Evolutionary conservation across 352 stramenopile species (phyloP).

Genomic region (Blastocystis sp.): DNA sequence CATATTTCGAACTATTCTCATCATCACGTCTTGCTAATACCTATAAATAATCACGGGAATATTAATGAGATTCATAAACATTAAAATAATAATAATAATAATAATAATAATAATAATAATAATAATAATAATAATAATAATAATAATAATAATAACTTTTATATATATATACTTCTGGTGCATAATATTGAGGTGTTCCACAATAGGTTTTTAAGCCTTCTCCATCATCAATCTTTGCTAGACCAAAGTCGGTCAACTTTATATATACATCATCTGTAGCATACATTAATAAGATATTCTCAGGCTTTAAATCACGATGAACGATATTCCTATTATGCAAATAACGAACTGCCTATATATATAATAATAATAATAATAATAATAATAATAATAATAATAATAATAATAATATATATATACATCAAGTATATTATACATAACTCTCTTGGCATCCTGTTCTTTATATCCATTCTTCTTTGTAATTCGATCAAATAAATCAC

Average conservation of each 20-base stretch:
- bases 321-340: constrained; percentile 61
- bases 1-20: background rate
- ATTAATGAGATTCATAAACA: background rate
- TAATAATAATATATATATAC: no score
- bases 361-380: no score
- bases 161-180: background rate
- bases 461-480: constrained; percentile 67
- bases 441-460: constrained; percentile 66
- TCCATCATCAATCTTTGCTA: constrained; percentile 46
- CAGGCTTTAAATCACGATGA: constrained; percentile 64
- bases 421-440: constrained; percentile 49
- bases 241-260: constrained; percentile 64
- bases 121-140: background rate
- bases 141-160: background rate
- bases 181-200: constrained; percentile 29
- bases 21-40: background rate
- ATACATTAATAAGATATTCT: constrained; percentile 61
- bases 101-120: background rate
- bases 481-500: constrained; percentile 67
- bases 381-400: no score
- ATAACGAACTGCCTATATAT: no score
- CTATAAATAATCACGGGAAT: background rate
- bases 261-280: constrained; percentile 52
- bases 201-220: constrained; percentile 17
- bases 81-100: background rate